Evolutionary conservation across 805 yeast species (phyloP), one percentile per base, ranked within the genome.

Genomic region (Metschnikowia vanudenii): DNA sequence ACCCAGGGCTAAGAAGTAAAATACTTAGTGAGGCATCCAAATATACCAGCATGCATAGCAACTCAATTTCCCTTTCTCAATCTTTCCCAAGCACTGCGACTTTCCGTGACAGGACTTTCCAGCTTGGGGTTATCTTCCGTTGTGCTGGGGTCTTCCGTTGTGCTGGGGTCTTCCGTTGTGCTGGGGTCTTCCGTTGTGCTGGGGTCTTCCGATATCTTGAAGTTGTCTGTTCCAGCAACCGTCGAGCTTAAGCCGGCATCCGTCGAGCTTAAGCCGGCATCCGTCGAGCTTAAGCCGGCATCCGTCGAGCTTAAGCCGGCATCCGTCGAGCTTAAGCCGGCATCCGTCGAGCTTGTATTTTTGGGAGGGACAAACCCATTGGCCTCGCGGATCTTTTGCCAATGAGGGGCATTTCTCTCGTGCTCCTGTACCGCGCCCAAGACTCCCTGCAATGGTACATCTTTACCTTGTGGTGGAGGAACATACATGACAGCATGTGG

Each of bases 301-400:
- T n/a, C n/a, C n/a, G n/a, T n/a, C n/a, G n/a, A n/a, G n/a, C n/a
- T n/a, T n/a, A n/a, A n/a, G n/a, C n/a, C n/a, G n/a, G n/a, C n/a
- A n/a, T n/a, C n/a, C n/a, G n/a, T n/a, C n/a, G n/a, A n/a, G n/a
- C n/a, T n/a, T n/a, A n/a, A n/a, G n/a, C n/a, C n/a, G n/a, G n/a
- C n/a, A n/a, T n/a, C n/a, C n/a, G n/a, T n/a, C 24, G 22, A 10
- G 14, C 3, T 18, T n/a, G 35, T 45, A 7, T 17, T 13, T 19
- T 46, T 43, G 4, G 48, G n/a, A n/a, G n/a, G n/a, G n/a, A n/a
- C n/a, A n/a, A n/a, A 26, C 5, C 63, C 64, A 37, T 67, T 68
- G 28, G 58, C 60, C 20, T 54, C 47, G 32, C 75, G 52, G n/a
- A 70, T 62, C 45, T 62, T 57, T 17, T 66, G 71, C 75, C 75